phyloP scores from a whole-genome alignment of 148 eudicot species.

The Vaccinium darrowii region DNA sequence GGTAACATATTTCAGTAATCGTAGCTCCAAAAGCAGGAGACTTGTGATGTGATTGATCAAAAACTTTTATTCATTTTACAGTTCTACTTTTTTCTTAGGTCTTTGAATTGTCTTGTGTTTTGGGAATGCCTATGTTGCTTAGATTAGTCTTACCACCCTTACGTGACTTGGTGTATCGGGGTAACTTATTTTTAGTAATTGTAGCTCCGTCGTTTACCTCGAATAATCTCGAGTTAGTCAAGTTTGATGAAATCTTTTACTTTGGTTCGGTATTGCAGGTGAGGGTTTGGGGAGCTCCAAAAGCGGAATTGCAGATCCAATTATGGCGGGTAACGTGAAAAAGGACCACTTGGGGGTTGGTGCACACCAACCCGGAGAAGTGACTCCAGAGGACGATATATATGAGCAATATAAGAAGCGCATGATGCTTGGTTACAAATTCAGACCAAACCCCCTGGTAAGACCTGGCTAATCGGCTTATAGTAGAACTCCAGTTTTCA shows the following conservation, averaged over 20 bases:
- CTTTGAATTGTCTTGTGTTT: background rate
- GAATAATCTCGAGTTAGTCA: background rate
- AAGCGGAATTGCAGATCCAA: constrained; percentile 93
- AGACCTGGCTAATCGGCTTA: background rate
- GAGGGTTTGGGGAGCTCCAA: constrained; percentile 94
- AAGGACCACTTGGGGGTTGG: constrained; percentile 84
- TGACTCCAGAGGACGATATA: constrained; percentile 89
- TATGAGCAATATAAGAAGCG: constrained; percentile 98
- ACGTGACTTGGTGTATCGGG: background rate
- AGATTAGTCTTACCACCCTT: no score
- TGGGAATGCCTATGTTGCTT: background rate
- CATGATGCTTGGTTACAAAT: constrained; percentile 93
- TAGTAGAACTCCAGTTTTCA: background rate
- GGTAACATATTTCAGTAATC: background rate
- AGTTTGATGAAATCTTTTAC: background rate
- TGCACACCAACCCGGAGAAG: constrained; percentile 92
- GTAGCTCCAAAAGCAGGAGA: background rate
- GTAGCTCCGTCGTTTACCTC: background rate
- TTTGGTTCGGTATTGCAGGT: constrained; percentile 39
- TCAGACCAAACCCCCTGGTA: constrained; percentile 97
- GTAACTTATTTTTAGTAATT: background rate
- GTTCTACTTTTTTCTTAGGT: background rate
- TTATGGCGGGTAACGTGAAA: constrained; percentile 83
- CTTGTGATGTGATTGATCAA: background rate
- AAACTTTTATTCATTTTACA: background rate